These are phyloP conservation scores for Penicillium sumatraense DNA, from an alignment of 2,329 filamentous ascomycete species.

Conservation along the genomic window DNA sequence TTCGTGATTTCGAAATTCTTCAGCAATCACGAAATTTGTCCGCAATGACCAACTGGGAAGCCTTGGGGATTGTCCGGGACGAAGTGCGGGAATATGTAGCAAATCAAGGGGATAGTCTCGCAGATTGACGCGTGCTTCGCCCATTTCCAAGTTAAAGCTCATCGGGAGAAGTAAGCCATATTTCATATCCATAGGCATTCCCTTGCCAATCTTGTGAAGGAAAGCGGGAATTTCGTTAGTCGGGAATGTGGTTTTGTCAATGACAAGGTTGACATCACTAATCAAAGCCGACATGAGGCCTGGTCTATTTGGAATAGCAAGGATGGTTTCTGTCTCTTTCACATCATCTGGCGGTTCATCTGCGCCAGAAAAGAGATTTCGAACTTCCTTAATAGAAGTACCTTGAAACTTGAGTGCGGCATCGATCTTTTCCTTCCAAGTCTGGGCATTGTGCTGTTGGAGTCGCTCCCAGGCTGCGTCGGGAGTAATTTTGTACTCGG, in stretches of 20 bases:
- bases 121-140: constrained; percentile 82
- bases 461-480: constrained; percentile 77
- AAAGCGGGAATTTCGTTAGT: constrained; percentile 81
- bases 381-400: constrained; percentile 76
- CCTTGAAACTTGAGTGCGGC: constrained; percentile 71
- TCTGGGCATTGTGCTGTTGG: constrained; percentile 79
- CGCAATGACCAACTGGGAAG: constrained; percentile 81
- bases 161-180: constrained; percentile 90
- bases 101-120: constrained; percentile 93
- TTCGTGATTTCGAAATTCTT: constrained; percentile 82
- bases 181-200: constrained; percentile 88
- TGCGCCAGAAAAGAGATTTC: constrained; percentile 78
- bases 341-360: constrained; percentile 81
- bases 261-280: constrained; percentile 78
- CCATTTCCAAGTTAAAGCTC: constrained; percentile 86
- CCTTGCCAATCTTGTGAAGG: constrained; percentile 89
- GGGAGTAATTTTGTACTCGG: constrained; percentile 71
- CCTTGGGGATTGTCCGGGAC: constrained; percentile 76
- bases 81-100: constrained; percentile 84
- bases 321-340: constrained; percentile 80
- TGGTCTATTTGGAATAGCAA: constrained; percentile 83
- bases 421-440: constrained; percentile 92
- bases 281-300: constrained; percentile 80
- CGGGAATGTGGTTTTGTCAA: constrained; percentile 94
- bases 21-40: constrained; percentile 92